These are phyloP conservation scores for Immersiella caudata DNA, from an alignment of 495 filamentous ascomycete genomes.

Conservation along the genomic window DNA sequence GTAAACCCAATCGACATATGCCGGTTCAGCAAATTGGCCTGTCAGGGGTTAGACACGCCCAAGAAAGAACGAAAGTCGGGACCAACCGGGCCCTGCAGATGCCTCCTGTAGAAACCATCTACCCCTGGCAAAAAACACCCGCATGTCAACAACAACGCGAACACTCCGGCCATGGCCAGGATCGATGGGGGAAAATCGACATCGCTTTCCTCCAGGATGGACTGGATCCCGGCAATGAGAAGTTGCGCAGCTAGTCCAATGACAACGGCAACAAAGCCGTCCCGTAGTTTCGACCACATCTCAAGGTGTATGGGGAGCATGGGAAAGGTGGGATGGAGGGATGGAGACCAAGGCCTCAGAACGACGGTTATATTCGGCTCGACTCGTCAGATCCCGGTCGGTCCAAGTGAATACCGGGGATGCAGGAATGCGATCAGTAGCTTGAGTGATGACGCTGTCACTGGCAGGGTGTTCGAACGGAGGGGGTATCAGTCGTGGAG, in stretches of 20 bases:
- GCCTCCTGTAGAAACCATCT: conserved; percentile 37
- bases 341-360: not conserved
- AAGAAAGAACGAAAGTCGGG: not conserved
- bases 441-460: too few relatives aligned
- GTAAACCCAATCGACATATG: conserved; percentile 55
- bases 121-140: conserved; percentile 22
- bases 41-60: not conserved
- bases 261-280: conserved; percentile 29
- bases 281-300: not conserved
- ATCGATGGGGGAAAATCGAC: conserved; percentile 38
- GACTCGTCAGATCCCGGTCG: not conserved
- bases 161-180: conserved; percentile 36
- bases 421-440: too few relatives aligned
- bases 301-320: not conserved
- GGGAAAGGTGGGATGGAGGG: not conserved
- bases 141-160: conserved; percentile 18
- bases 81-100: conserved; percentile 42
- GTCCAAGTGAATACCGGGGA: not conserved
- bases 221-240: conserved; percentile 33
- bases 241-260: conserved; percentile 31
- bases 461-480: not conserved
- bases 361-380: not conserved
- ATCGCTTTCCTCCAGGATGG: conserved; percentile 19
- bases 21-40: conserved; percentile 48
- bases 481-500: not conserved